phyloP scores from a whole-genome alignment of 2,329 filamentous ascomycete species.

The Zymoseptoria crescenta region DNA sequence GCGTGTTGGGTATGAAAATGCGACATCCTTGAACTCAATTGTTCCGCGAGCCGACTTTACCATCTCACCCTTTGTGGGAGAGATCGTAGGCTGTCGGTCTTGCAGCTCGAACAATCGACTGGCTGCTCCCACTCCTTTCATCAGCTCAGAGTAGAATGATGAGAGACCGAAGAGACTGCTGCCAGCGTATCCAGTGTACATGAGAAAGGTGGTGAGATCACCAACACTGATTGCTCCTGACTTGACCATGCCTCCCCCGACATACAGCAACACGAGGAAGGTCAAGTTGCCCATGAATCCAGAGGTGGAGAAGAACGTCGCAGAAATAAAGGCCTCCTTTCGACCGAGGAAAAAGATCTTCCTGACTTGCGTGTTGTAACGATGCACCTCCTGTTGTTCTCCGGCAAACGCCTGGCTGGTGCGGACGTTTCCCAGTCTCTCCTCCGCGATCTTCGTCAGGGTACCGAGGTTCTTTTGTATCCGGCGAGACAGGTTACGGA shows the following conservation, averaged over 20 bases:
- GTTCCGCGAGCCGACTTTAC: constrained; percentile 79
- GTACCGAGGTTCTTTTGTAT: constrained; percentile 92
- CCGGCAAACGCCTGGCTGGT: constrained; percentile 95
- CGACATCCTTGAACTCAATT: constrained; percentile 79
- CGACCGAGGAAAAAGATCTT: constrained; percentile 87
- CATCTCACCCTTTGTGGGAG: constrained; percentile 71
- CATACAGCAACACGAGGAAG: constrained; percentile 80
- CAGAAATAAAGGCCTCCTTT: constrained; percentile 78
- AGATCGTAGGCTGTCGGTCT: constrained; percentile 77
- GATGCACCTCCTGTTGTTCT: constrained; percentile 78
- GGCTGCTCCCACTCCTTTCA: constrained; percentile 98
- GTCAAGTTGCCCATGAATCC: constrained; percentile 96
- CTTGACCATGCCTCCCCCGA: constrained; percentile 84
- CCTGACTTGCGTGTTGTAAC: constrained; percentile 87
- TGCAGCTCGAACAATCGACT: constrained; percentile 92
- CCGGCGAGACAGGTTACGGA: constrained; percentile 80
- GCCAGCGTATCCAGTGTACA: constrained; percentile 86
- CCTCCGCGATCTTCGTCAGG: constrained; percentile 94
- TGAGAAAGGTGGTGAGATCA: constrained; percentile 91
- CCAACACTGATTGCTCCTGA: constrained; percentile 80
- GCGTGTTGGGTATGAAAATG: constrained; percentile 87
- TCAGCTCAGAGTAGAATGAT: constrained; percentile 94
- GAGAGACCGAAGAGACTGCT: constrained; percentile 90
- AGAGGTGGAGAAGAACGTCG: constrained; percentile 79
- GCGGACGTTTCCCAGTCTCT: constrained; percentile 91